Conservation (phyloP, 1,284 basidiomycete genomes). For the Pseudozyma sp. region DNA sequence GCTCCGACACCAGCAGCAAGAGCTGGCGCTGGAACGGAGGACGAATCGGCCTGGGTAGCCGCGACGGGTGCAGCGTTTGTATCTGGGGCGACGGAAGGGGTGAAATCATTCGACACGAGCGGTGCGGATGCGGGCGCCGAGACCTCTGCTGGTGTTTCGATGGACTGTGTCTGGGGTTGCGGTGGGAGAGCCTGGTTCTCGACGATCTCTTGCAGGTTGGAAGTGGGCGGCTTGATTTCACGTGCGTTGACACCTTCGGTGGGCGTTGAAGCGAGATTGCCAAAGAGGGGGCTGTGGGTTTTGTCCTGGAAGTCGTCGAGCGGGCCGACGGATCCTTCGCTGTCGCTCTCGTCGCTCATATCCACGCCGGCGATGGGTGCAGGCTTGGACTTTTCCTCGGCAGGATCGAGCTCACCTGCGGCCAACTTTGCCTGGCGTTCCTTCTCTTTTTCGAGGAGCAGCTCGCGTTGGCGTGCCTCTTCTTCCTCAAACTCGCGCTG, state of each 20-base stretch:
- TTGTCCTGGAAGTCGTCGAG: conserved; percentile 49
- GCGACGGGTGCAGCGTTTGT: neutral
- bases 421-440: conserved; percentile 53
- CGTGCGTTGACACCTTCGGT: conserved; percentile 26
- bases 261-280: conserved; percentile 38
- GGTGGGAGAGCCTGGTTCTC: conserved; percentile 17
- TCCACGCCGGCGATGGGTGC: conserved; percentile 64
- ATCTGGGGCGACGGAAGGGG: conserved; percentile 22
- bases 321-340: conserved; percentile 52
- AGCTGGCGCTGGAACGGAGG: conserved; percentile 6
- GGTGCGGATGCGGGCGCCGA: conserved; percentile 24
- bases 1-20: conserved; percentile 27
- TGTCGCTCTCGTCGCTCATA: conserved; percentile 67
- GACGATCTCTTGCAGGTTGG: conserved; percentile 30
- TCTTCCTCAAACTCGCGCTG: conserved; percentile 61
- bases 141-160: conserved; percentile 12
- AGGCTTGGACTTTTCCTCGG: conserved; percentile 43
- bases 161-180: conserved; percentile 2
- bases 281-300: conserved; percentile 63
- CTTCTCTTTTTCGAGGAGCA: conserved; percentile 53
- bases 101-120: conserved; percentile 23
- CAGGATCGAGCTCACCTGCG: conserved; percentile 40
- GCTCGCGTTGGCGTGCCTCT: conserved; percentile 54
- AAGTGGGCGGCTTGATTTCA: conserved; percentile 35
- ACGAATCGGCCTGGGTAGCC: conserved; percentile 5